Base-by-base conservation (phyloP, 1,284 basidiomycete species). In the Ceratobasidium sp. region DNA sequence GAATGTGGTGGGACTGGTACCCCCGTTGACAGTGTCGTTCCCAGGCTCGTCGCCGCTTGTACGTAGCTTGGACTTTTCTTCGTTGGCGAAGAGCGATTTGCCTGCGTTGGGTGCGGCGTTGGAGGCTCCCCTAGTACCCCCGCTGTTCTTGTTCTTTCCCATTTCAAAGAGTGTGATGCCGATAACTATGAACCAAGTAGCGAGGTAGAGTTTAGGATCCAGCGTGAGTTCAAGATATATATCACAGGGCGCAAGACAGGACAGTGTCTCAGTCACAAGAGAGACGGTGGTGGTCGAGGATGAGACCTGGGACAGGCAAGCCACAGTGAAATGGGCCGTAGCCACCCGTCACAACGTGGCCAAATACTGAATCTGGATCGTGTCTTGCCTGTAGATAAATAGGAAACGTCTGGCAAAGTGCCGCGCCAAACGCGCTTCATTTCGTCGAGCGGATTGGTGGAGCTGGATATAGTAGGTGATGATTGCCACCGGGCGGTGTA, bases 301-400 rank as follows among this genome's bases (percentile, higher is more conserved):
- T n/a, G n/a, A n/a, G n/a, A n/a, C n/a, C n/a, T n/a, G 39, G 16
- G 39, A 52, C 32, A 32, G 26, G 64, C 34, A 53, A 65, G 64
- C 64, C 64, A 69, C 64, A 14, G 64, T 57, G 55, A 69, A 59
- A 41, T 28, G 39, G n/a, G 10, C 50, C 10, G 50, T 57, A 69
- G 64, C 64, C 64, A 69, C 64, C 43, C 30, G 9, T 10, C 46
- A 21, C 41, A 69, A 69, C 64, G 45, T 43, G 39, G 9, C 46
- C 32, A 57, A 69, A 57, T 52, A 69, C 30, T 28, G 21, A 53
- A 53, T 16, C 5, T 28, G 50, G 50, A 10, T 4, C 50, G 48
- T 23, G 8, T 5, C 21, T 52, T 53, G 30, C 50, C 50, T 30
- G 10, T 21, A 28, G 3, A 23, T 30, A 53, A 53, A 30, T 14